Evolutionary conservation across 805 yeast genomes (phyloP), one percentile per base, ranked within the genome.

Genomic region (Kluyveromyces lactis): DNA sequence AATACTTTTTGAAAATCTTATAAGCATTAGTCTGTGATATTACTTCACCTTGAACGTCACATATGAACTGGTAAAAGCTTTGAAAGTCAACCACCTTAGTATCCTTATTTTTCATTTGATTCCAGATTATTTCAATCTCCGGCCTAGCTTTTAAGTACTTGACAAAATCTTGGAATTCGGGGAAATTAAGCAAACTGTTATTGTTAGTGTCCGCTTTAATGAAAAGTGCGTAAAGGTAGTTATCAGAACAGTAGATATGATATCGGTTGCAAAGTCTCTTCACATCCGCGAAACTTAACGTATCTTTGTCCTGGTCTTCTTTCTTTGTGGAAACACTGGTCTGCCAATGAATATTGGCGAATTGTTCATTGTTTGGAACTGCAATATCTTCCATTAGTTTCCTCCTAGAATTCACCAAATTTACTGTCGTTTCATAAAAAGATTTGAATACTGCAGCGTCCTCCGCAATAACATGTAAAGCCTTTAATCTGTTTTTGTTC

Each of bases 121-220:
- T 51, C 71, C 80, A 84, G 2, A 87, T 64, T 0, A 39, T 46
- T 0, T 47, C 48, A 2, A 89, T 61, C 43, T 89, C 97, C 5
- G 67, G 63, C 41, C 97, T 68, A 30, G 62, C 61, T 49, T 86
- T 82, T 33, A 90, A 61, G 3, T 74, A 59, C 32, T 74, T 69
- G 2, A 90, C 94, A 60, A 89, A 86, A 16, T 58, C 55, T 53
- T 84, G 81, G 59, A 90, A 90, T 47, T 85, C 86, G 2, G 68
- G 69, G 51, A 86, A 87, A 45, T 74, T 72, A 17, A 90, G 62
- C 19, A 69, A 69, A 0, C 75, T 75, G 13, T 71, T 69, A 6
- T 56, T 46, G 33, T 68, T 72, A 0, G 51, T 52, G 49, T 78
- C 86, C 2, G 79, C 80, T 18, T 60, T 58, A 16, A 65, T 54